Base-by-base conservation (phyloP, 371 early-diverging fungal species). In the Mortierella polycephala region DNA sequence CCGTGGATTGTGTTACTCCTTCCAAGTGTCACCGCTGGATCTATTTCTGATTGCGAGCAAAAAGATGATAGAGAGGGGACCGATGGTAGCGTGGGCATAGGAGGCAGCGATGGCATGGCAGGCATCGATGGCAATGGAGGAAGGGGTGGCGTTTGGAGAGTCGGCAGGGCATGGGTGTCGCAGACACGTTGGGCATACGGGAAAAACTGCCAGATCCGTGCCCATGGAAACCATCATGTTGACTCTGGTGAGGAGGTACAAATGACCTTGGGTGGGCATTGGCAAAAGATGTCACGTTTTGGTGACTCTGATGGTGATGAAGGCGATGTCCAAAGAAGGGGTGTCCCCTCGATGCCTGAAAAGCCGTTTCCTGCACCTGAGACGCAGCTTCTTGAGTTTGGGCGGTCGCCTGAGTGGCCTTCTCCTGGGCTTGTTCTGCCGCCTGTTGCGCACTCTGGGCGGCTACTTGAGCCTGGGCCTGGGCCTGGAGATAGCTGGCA, bases 391-490 rank as follows among this genome's bases (percentile, higher is more conserved):
- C 67, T 39, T 69, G 64, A 5, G 63, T 68, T 30, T 67, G 67
- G 7, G 66, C 45, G 12, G 68, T 60, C 21, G 51, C 71, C 7
- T 55, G 53, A 5, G 44, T 5, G 8, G 67, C 74, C 7, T 63
- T 68, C 50, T 67, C 73, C 52, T 66, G 67, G 13, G 73, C 68
- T 18, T 49, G 55, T 10, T 46, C 37, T 10, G 67, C 63, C 41
- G 67, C 60, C 18, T 66, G 62, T 13, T 60, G 79, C 10, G 66
- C 65, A 41, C 20, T 65, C 41, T 71, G 67, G 20, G 68, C 74
- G 16, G 74, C 74, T 5, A 23, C 16, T 30, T 74, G 72, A 0
- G 73, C 73, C 44, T 72, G 72, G 1, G 73, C 73, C 44, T 72
- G 72, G 1, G 49, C 23, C 18, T 69, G 72, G 18, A 60, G 49